Evolutionary conservation across 768 basidiomycete species (phyloP).

Genomic region (Pulveroboletus sp.): DNA sequence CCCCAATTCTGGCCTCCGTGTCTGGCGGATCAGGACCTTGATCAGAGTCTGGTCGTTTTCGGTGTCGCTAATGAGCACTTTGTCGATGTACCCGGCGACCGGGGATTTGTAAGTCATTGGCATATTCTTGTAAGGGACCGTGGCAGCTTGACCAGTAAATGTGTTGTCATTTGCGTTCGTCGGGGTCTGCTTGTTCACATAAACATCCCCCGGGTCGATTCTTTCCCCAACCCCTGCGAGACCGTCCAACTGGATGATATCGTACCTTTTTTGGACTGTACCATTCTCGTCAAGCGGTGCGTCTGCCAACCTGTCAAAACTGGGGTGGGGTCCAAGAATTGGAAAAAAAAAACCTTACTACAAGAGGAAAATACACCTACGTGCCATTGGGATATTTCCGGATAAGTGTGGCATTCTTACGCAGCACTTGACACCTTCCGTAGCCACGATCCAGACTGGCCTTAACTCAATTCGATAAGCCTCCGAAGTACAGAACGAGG

Average conservation of each 20-base stretch:
- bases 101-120: conserved; percentile 94
- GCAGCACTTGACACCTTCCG: conserved; percentile 93
- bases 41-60: conserved; percentile 95
- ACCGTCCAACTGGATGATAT: conserved; percentile 89
- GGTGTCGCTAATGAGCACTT: conserved; percentile 95
- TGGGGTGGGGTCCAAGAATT: conserved; percentile 25
- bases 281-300: conserved; percentile 85
- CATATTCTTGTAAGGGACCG: conserved; percentile 85
- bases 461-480: conserved; percentile 34
- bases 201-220: conserved; percentile 88
- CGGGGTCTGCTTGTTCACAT: conserved; percentile 96
- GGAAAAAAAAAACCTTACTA: conserved; percentile 5
- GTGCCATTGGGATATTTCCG: conserved; percentile 97
- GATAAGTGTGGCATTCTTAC: conserved; percentile 92
- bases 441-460: conserved; percentile 97
- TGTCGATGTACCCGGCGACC: conserved; percentile 92
- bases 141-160: conserved; percentile 77
- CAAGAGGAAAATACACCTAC: conserved; percentile 47
- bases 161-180: conserved; percentile 90
- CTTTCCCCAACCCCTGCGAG: conserved; percentile 93
- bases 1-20: conserved; percentile 90
- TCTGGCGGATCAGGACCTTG: conserved; percentile 97
- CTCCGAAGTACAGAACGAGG: conserved; percentile 2
- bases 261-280: conserved; percentile 74
- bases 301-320: conserved; percentile 91